Base-by-base conservation (phyloP, 371 early-diverging fungal genomes). In the Choanephora cucurbitarum region DNA sequence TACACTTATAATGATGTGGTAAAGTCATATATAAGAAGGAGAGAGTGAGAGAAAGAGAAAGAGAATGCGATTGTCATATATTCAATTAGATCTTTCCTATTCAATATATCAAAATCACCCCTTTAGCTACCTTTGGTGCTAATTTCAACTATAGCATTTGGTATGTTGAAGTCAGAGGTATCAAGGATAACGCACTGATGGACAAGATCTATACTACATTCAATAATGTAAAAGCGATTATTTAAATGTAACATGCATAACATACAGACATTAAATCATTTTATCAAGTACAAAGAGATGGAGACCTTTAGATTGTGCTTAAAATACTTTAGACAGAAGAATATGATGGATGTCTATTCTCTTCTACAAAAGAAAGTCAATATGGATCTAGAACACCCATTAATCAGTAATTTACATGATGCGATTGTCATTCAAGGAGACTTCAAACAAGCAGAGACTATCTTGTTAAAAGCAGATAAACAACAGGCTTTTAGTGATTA, bases 141-240 rank as follows among this genome's bases (percentile, higher is more conserved):
- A 95, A 92, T 66, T 97, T 97, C 73, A 95, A 94, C 71, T 96
- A 92, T 70, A 89, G 90, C 52, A 89, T 99, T 18, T 99, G 99
- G 99, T 91, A 87, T 71, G 83, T 97, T 14, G 91, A 92, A 71
- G 67, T 97, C 5, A 82, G 81, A 44, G 99, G 99, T 0, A 78
- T 87, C 17, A 62, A 76, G 31, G 83, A 95, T 47, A 67, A 78
- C 10, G 78, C 76, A 14, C 59, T 90, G 15, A 85, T 95, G 24
- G 80, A 86, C 34, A 73, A 73, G 21, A 81, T 79, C 0, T 78
- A 82, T 52, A 52, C 72, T 57, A 81, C 89, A 31, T 91, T 85
- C 62, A 72, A 84, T 44, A 78, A 82, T 49, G 91, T 91, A 80
- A 64, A n/a, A n/a, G n/a, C n/a, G n/a, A n/a, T n/a, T n/a, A n/a